Base-by-base conservation (phyloP, 768 basidiomycete genomes). In the Boletellus sp. region DNA sequence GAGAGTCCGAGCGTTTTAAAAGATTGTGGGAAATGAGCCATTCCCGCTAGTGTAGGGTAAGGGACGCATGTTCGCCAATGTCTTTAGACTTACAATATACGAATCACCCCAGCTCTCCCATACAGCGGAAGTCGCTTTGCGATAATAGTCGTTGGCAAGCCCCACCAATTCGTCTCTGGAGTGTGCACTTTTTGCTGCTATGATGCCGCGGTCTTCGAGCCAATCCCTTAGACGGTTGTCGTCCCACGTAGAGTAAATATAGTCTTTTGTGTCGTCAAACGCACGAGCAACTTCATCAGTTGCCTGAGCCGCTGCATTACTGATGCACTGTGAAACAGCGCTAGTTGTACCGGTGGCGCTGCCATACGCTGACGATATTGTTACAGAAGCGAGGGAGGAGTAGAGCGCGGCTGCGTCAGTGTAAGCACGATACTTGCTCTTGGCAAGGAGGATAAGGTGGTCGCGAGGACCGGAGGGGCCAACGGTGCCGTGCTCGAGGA, bases 101-200 rank as follows among this genome's bases (percentile, higher is more conserved):
- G 82, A 85, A 63, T 90, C 86, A 47, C 84, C 85, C 94, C 95
- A 98, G 3, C 83, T 79, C 19, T 89, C 74, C 82, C 89, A 98
- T 33, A 87, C 67, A 3, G 87, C 87, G 48, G 77, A 70, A 19
- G 81, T 62, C 6, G 80, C 74, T 43, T 75, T 73, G 34, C 78
- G 79, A 63, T 92, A 94, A 0, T 82, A 75, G 28, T 81, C 74
- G 33, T 77, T 74, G 79, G 93, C 87, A 62, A 86, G 74, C 11
- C 71, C 71, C 31, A 89, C 65, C 31, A 96, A 67, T 57, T 95
- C 84, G 8, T 81, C 77, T 37, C 81, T 80, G 46, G 77, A 83
- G 50, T 19, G 70, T 52, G 52, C 72, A 16, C 71, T 67, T 52
- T 79, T 83, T 3, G 85, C 78, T 59, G 87, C 78, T 52, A 90